Base-by-base conservation (phyloP, 2,329 filamentous ascomycete species). In the Penicillium nordicum region DNA sequence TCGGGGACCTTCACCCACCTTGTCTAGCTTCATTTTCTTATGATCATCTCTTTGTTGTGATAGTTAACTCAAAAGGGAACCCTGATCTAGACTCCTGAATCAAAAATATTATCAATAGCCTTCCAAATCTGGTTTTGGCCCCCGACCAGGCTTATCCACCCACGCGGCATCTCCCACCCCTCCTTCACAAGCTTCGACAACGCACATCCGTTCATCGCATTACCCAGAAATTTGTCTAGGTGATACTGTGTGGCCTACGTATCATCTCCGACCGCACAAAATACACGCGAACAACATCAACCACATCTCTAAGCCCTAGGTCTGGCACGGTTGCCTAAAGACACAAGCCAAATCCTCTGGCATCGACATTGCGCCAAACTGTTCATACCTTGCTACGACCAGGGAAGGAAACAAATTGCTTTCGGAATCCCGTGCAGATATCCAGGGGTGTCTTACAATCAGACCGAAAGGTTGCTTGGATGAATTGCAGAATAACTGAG, bases 161-260 rank as follows among this genome's bases (percentile, higher is more conserved):
- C 36, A 23, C 52, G 25, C 55, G 42, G 7, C 38, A 51, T 37
- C 16, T 34, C 37, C 40, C 25, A 25, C 43, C 44, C 46, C 56
- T 50, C 44, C 32, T 42, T 49, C 47, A 41, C 42, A 48, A 56
- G 32, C 47, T 58, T 50, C 52, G n/a, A 43, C 53, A 29, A 34
- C 47, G 29, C 42, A 25, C 45, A 44, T 10, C 21, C 30, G 9
- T 37, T 32, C n/a, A 27, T 58, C 53, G 47, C 56, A 52, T 46
- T 43, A 30, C 46, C 30, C 25, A 21, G 5, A 25, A 27, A 36
- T 30, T 23, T 2, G 10, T 34, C 40, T 23, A 40, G 45, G 45
- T n/a, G 30, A 43, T 30, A 30, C 21, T 34, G 10, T 23, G n/a
- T 7, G 12, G n/a, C 21, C 27, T n/a, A 12, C 3, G 14, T 34